Evolutionary conservation across 495 filamentous ascomycete genomes (phyloP).

Genomic region (Hypoxylon lenormandii): DNA sequence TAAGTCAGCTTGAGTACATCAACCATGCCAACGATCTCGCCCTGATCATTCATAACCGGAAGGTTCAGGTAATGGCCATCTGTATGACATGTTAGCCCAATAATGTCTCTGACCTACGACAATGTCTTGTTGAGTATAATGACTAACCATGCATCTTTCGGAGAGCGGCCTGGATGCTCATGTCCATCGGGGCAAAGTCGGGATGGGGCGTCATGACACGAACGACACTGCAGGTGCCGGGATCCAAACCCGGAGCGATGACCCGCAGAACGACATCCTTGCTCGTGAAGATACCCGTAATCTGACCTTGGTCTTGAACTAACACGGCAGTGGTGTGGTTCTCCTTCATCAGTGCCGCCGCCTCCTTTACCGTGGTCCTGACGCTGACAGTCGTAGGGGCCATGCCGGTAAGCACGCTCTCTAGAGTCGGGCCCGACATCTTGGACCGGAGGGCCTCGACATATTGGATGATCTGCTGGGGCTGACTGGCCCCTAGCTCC

Average conservation of each 20-base stretch:
- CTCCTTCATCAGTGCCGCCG: constrained; percentile 94
- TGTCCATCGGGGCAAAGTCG: constrained; percentile 97
- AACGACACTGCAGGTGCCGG: constrained; percentile 93
- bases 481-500: constrained; percentile 93
- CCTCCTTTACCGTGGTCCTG: constrained; percentile 93
- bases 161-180: constrained; percentile 97
- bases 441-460: constrained; percentile 93
- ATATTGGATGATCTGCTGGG: constrained; percentile 98
- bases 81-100: constrained; percentile 52
- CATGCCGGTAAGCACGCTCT: constrained; percentile 90
- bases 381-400: constrained; percentile 95
- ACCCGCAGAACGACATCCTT: constrained; percentile 99
- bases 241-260: constrained; percentile 95
- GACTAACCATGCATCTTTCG: constrained; percentile 96
- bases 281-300: constrained; percentile 99
- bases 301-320: constrained; percentile 95
- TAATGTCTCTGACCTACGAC: background rate
- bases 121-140: constrained; percentile 1
- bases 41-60: constrained; percentile 95
- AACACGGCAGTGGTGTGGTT: constrained; percentile 96
- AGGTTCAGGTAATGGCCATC: constrained; percentile 98
- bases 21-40: constrained; percentile 99
- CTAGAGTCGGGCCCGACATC: constrained; percentile 97
- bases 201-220: constrained; percentile 99
- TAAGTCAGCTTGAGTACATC: constrained; percentile 98